Evolutionary conservation across 2,329 filamentous ascomycete genomes (phyloP).

Genomic region (Calonectria crousiana): DNA sequence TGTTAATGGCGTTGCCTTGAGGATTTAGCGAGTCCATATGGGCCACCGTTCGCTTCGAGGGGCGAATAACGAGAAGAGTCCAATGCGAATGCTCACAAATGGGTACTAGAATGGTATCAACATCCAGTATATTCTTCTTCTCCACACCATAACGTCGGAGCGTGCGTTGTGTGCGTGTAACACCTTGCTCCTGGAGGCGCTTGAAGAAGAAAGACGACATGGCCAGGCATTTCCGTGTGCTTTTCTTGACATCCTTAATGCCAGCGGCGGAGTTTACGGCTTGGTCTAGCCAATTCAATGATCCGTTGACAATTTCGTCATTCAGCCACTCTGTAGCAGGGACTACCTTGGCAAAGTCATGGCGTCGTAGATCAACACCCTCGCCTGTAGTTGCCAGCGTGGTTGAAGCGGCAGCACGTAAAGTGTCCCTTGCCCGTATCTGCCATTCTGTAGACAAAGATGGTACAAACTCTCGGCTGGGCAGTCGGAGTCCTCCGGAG

Average conservation of each 20-base stretch:
- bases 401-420: constrained; percentile 49
- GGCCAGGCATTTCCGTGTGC: constrained; percentile 69
- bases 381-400: constrained; percentile 61
- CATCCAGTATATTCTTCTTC: constrained; percentile 71
- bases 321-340: constrained; percentile 75
- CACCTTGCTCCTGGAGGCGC: constrained; percentile 62
- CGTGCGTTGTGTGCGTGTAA: constrained; percentile 63
- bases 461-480: constrained; percentile 42
- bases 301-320: constrained; percentile 80
- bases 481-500: constrained; percentile 48
- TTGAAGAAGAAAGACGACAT: constrained; percentile 77
- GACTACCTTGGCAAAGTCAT: constrained; percentile 75
- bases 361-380: constrained; percentile 61
- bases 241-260: constrained; percentile 58
- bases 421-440: constrained; percentile 43
- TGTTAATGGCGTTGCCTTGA: constrained; percentile 54
- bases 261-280: constrained; percentile 69
- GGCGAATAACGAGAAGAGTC: constrained; percentile 78
- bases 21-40: constrained; percentile 76
- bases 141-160: constrained; percentile 68
- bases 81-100: constrained; percentile 76
- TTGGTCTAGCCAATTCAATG: constrained; percentile 70
- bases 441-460: constrained; percentile 47
- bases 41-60: constrained; percentile 69
- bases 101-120: constrained; percentile 77